Percentiles rank a stretch among this genome's conserved stretches.
Conservation (phyloP, 257 asterid genomes). For the Coffea canephora region DNA sequence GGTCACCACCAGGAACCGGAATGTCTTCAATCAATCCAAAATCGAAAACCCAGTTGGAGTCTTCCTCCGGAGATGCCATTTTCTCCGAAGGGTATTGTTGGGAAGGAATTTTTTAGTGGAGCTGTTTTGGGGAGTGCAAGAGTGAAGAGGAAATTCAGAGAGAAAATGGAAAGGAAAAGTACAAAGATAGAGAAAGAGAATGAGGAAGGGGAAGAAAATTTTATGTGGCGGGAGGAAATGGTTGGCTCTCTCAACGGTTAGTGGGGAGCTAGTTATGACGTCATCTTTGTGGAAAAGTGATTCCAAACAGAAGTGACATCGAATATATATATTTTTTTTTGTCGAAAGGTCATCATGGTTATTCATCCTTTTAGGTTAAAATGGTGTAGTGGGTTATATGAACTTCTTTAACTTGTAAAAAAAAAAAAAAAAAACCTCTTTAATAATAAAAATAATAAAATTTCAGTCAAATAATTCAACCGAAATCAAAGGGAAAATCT, state of each 20-base stretch:
- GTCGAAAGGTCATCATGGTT: too few relatives aligned
- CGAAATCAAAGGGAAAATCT: too few relatives aligned
- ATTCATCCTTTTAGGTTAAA: too few relatives aligned
- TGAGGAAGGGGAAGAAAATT: not conserved
- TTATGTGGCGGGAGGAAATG: slow-evolving; percentile 19
- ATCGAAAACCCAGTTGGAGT: slow-evolving; percentile 47
- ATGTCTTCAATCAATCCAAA: slow-evolving; percentile 42
- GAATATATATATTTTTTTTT: too few relatives aligned
- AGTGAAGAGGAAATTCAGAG: not conserved
- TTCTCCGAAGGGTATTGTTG: slow-evolving; percentile 11
- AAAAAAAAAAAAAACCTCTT: too few relatives aligned
- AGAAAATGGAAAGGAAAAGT: not conserved
- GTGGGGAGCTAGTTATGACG: slow-evolving; percentile 8
- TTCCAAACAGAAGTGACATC: too few relatives aligned
- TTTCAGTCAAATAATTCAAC: too few relatives aligned
- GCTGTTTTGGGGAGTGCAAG: not conserved
- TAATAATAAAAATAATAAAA: too few relatives aligned
- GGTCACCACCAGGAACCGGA: slow-evolving; percentile 27
- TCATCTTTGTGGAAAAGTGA: not conserved
- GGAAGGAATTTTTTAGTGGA: not conserved
- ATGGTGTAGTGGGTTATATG: too few relatives aligned
- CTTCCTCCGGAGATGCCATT: slow-evolving; percentile 42
- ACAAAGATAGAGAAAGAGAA: not conserved
- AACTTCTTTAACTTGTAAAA: too few relatives aligned
- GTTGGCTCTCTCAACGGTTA: slow-evolving; percentile 10